These are phyloP conservation scores for Neurospora sp. DNA, from an alignment of 495 filamentous ascomycete genomes.

Conservation along the genomic window DNA sequence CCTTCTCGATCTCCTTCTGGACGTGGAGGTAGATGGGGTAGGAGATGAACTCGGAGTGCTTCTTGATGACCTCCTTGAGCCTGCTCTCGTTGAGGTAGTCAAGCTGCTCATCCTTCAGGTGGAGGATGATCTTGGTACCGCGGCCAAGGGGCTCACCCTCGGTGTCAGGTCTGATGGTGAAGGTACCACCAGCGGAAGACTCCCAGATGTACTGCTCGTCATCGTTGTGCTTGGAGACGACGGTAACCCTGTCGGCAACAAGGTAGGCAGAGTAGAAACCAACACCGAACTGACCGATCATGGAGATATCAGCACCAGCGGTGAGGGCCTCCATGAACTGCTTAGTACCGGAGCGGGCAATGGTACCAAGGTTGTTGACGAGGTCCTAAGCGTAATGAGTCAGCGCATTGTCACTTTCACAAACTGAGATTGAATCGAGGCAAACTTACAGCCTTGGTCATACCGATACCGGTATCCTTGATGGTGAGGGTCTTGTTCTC, in stretches of 20 bases:
- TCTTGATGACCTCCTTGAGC: slow-evolving; percentile 99
- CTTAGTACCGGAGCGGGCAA: slow-evolving; percentile 97
- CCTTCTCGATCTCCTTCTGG: slow-evolving; percentile 96
- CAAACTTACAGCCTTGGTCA: slow-evolving; percentile 94
- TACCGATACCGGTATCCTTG: slow-evolving; percentile 96
- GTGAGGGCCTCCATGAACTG: slow-evolving; percentile 99
- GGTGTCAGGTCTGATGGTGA: slow-evolving; percentile 85
- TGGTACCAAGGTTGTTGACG: slow-evolving; percentile 99
- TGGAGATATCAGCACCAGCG: slow-evolving; percentile 98
- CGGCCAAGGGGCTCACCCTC: slow-evolving; percentile 85
- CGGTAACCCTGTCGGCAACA: slow-evolving; percentile 91
- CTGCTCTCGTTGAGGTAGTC: slow-evolving; percentile 98
- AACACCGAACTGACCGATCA: slow-evolving; percentile 99
- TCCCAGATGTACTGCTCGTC: slow-evolving; percentile 99
- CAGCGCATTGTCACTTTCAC: slow-evolving; percentile 7
- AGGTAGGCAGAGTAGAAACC: slow-evolving; percentile 99
- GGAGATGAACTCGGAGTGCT: slow-evolving; percentile 99
- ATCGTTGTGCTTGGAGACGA: slow-evolving; percentile 97
- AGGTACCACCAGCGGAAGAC: slow-evolving; percentile 93
- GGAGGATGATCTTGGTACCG: slow-evolving; percentile 94
- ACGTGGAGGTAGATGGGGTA: slow-evolving; percentile 99
- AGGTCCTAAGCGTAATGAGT: slow-evolving; percentile 54
- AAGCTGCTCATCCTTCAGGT: slow-evolving; percentile 97
- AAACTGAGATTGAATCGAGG: not conserved
- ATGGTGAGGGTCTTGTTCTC: slow-evolving; percentile 95